These are phyloP conservation scores for Chenopodium berlandieri DNA, from an alignment of 148 eudicot species.

Conservation along the genomic window DNA sequence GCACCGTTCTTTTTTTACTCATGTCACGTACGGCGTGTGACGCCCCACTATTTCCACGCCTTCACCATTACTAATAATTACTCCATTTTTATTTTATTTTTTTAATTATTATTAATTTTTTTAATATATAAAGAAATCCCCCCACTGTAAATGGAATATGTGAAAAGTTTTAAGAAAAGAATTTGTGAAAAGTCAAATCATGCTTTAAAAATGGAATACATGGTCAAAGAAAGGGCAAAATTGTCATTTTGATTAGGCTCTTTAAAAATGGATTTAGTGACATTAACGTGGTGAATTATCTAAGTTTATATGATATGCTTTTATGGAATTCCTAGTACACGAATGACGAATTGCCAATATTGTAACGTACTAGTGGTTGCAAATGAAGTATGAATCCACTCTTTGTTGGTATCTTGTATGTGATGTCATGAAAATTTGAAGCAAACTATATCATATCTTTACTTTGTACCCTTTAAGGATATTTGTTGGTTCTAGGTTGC, in stretches of 20 bases:
- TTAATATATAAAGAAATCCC: too few relatives aligned
- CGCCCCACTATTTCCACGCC: neutral
- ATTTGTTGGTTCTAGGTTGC: neutral
- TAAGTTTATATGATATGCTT: too few relatives aligned
- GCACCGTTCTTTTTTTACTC: neutral
- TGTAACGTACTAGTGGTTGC: constrained; percentile 7
- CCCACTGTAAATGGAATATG: neutral
- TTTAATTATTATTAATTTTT: too few relatives aligned
- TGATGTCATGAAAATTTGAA: constrained; percentile 14
- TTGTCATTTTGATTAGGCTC: neutral
- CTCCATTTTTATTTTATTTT: neutral
- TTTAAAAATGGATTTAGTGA: neutral
- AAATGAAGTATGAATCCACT: constrained; percentile 16
- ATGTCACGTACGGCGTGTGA: constrained; percentile 13
- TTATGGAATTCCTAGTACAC: constrained; percentile 5
- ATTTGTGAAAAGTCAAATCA: neutral
- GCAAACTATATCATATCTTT: neutral
- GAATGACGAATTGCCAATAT: neutral
- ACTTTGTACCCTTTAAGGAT: constrained; percentile 1
- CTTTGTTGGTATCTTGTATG: constrained; percentile 6
- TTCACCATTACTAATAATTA: neutral
- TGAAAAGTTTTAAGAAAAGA: too few relatives aligned
- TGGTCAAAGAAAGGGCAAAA: constrained; percentile 15
- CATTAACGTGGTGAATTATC: neutral
- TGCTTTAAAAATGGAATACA: neutral